Evolutionary conservation across 371 early-diverging fungal genomes (phyloP).

Genomic region (Mortierella sp.): DNA sequence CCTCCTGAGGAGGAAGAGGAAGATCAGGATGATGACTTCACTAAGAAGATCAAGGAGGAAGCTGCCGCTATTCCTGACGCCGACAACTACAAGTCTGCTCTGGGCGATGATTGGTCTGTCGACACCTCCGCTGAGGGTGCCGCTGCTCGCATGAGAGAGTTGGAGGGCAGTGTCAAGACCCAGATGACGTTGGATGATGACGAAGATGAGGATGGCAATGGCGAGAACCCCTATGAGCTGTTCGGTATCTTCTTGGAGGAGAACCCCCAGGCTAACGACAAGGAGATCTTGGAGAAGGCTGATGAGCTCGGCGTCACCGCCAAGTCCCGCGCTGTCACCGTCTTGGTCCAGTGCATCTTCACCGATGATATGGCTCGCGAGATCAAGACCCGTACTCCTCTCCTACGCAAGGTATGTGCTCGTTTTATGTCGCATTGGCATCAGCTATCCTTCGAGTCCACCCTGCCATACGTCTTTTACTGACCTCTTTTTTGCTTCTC

Average conservation of each 20-base stretch:
- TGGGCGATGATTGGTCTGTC: slow-evolving; percentile 88
- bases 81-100: slow-evolving; percentile 67
- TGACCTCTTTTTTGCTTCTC: background rate
- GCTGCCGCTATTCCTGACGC: slow-evolving; percentile 69
- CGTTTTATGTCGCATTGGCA: background rate
- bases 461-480: too few species aligned
- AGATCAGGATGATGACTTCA: slow-evolving; percentile 79
- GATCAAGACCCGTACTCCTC: slow-evolving; percentile 70
- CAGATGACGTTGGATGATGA: slow-evolving; percentile 61
- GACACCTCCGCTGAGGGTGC: slow-evolving; percentile 87
- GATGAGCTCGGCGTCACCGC: slow-evolving; percentile 80
- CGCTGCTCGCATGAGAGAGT: slow-evolving; percentile 79
- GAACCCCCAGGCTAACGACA: slow-evolving; percentile 64
- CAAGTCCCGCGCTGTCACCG: slow-evolving; percentile 81
- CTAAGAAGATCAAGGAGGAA: slow-evolving; percentile 77
- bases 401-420: slow-evolving; percentile 64
- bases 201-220: slow-evolving; percentile 75
- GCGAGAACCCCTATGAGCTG: slow-evolving; percentile 75
- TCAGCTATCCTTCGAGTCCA: too few species aligned
- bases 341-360: slow-evolving; percentile 81
- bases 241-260: slow-evolving; percentile 77
- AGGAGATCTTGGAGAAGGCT: slow-evolving; percentile 82
- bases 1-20: slow-evolving; percentile 56
- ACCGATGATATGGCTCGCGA: slow-evolving; percentile 71
- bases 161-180: slow-evolving; percentile 63